Conservation (phyloP, 208 protist species). For the Crithidia mellificae region DNA sequence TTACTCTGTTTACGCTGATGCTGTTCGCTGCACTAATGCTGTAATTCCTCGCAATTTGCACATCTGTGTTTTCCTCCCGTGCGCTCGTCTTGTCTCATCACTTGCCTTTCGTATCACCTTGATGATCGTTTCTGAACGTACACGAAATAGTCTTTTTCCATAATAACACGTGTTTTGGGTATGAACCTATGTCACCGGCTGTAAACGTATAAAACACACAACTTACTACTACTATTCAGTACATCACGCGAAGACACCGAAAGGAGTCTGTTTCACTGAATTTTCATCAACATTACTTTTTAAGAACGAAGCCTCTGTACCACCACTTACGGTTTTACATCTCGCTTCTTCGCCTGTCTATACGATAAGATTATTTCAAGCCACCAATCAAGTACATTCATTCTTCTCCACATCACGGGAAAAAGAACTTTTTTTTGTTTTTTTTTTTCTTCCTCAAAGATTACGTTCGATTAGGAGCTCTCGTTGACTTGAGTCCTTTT, state of each 20-base stretch:
- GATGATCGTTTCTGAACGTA: neutral
- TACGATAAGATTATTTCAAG: neutral
- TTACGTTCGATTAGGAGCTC: neutral
- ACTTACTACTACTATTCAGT: slow-evolving; percentile 15
- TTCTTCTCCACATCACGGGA: slow-evolving; percentile 3
- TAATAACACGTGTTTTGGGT: slow-evolving; percentile 18
- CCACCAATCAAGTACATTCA: neutral
- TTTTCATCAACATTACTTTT: neutral
- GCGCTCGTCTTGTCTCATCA: too few species aligned
- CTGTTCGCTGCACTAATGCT: too few species aligned
- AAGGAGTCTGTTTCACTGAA: slow-evolving; percentile 20
- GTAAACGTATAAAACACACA: slow-evolving; percentile 13
- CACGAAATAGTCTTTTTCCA: slow-evolving; percentile 11
- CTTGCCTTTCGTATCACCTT: too few species aligned
- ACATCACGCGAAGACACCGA: slow-evolving; percentile 13
- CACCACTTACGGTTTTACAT: neutral
- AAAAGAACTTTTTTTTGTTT: slow-evolving; percentile 9
- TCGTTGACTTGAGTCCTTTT: slow-evolving; percentile 16
- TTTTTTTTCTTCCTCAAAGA: slow-evolving; percentile 10
- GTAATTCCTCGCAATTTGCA: too few species aligned
- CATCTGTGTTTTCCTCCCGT: too few species aligned
- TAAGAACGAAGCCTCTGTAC: slow-evolving; percentile 7
- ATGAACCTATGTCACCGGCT: slow-evolving; percentile 13
- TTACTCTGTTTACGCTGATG: too few species aligned
- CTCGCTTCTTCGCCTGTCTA: neutral